Percentiles rank a stretch among this genome's conserved stretches.
These are phyloP conservation scores for Lyophyllum atratum DNA, from an alignment of 768 basidiomycete genomes.

Conservation along the genomic window DNA sequence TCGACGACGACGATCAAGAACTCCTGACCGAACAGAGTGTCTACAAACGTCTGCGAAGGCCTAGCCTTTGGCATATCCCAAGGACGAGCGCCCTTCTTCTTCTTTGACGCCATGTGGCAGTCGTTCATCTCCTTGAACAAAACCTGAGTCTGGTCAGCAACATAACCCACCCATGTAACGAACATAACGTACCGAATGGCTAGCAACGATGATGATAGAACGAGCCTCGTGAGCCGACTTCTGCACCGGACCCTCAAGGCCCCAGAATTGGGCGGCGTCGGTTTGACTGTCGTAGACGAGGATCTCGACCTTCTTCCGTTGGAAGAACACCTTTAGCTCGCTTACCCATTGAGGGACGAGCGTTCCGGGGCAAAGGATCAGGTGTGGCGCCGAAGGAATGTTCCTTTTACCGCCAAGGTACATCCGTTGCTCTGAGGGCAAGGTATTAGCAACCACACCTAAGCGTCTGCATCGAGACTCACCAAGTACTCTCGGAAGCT, in stretches of 20 bases:
- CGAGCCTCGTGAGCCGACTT: conserved; percentile 11
- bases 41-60: background rate
- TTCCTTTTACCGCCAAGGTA: background rate
- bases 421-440: background rate
- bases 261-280: conserved; percentile 21
- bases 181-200: conserved; percentile 25
- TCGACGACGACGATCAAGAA: conserved; percentile 20
- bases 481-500: conserved; percentile 2
- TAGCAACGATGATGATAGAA: conserved; percentile 22
- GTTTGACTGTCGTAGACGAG: conserved; percentile 21
- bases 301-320: conserved; percentile 21
- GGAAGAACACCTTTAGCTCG: conserved; percentile 18
- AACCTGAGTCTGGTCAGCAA: conserved; percentile 13
- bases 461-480: too few species aligned
- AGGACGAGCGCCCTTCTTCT: conserved; percentile 2
- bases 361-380: conserved; percentile 21
- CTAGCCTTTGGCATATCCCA: conserved; percentile 17
- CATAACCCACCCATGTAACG: background rate
- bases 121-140: conserved; percentile 15
- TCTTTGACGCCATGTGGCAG: background rate
- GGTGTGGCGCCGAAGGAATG: conserved; percentile 15
- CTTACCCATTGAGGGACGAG: conserved; percentile 23
- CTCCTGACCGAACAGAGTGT: conserved; percentile 17
- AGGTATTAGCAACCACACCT: too few species aligned
- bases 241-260: conserved; percentile 5